Base-by-base conservation (phyloP, 225 moss, liverwort and hornwort species). In the Climacium dendroides region DNA sequence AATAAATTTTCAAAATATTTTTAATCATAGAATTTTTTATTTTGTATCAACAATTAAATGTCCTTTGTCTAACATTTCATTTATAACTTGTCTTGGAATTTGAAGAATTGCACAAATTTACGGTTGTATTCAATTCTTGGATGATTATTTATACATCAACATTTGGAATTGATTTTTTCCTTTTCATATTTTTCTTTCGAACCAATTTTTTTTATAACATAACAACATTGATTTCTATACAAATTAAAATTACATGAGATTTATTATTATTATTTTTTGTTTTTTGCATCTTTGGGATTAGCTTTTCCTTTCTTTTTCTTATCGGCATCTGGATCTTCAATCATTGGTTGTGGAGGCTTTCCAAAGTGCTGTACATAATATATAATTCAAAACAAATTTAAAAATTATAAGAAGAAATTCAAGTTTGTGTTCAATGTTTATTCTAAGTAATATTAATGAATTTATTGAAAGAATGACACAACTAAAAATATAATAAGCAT, bases 291-390 rank as follows among this genome's bases (percentile, higher is more conserved):
- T 85, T 87, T 85, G 0, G 50, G 3, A 62, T 82, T 23, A 37
- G 34, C 4, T 29, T 87, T 90, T 72, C 47, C 59, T 45, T 85
- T 84, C 3, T 87, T 88, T 15, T 90, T 90, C 53, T 89, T 91
- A 19, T 89, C 53, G 5, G 20, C 89, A 58, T 90, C 4, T 24
- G 39, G 82, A 78, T 94, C 87, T 54, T 86, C 55, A 26, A 16
- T 69, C 30, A 89, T 4, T 4, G 74, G 89, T 86, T 87, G 94
- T 25, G 82, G 86, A 43, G 89, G 90, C 72, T 94, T 94, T 18
- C 89, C 91, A 87, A 92, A 92, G 82, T 92, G 90, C 94, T 94
- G 39, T 59, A 66, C 1, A 59, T 4, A 43, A 2, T 23, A 57
- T 84, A 83, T 4, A 1, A 78, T 66, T n/a, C 19, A 3, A 77